A percentile compares a stretch with the other conserved stretches of the same genome.
phyloP scores from a whole-genome alignment of 805 yeast genomes.

The Nakazawaea sp. region DNA sequence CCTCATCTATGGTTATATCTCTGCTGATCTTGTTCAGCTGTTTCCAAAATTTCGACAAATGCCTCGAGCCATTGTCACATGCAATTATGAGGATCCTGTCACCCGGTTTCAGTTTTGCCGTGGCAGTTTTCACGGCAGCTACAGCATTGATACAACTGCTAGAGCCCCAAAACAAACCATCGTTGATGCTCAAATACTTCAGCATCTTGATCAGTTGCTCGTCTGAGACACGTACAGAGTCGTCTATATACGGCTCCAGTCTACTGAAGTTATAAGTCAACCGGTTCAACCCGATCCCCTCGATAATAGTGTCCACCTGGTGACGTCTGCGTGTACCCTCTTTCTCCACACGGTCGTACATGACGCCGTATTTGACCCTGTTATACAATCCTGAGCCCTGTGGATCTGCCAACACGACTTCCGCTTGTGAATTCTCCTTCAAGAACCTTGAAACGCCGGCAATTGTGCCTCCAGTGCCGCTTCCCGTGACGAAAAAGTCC shows the following conservation, averaged over 20 bases:
- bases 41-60: constrained; percentile 89
- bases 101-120: constrained; percentile 40
- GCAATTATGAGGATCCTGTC: constrained; percentile 75
- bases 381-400: constrained; percentile 92
- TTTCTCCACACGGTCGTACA: constrained; percentile 83
- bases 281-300: constrained; percentile 89
- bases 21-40: constrained; percentile 38
- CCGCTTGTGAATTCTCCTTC: constrained; percentile 38
- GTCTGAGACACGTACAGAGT: constrained; percentile 74
- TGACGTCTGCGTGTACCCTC: constrained; percentile 94
- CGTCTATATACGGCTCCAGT: constrained; percentile 70
- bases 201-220: constrained; percentile 87
- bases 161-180: constrained; percentile 88
- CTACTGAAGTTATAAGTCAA: constrained; percentile 72
- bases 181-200: constrained; percentile 66
- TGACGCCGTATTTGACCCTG: constrained; percentile 81
- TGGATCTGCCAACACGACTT: constrained; percentile 80
- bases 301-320: constrained; percentile 92
- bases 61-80: constrained; percentile 90
- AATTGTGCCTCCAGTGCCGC: constrained; percentile 97
- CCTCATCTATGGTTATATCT: constrained; percentile 20
- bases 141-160: constrained; percentile 93
- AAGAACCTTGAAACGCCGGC: constrained; percentile 82
- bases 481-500: constrained; percentile 81
- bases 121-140: constrained; percentile 67